Conservation (phyloP, 2,329 filamentous ascomycete species). For the Talaromyces funiculosus region DNA sequence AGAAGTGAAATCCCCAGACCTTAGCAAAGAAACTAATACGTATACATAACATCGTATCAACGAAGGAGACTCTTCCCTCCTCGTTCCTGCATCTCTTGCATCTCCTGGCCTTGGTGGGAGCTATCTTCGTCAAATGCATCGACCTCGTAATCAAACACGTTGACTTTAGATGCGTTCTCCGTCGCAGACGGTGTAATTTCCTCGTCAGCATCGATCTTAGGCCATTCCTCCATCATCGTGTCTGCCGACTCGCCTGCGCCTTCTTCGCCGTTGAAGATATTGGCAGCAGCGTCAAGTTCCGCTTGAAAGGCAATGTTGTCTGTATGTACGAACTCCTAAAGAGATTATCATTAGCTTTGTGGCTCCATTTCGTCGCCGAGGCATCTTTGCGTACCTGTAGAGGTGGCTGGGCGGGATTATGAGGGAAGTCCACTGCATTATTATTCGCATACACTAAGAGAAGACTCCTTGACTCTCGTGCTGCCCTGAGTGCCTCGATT, state of each 20-base stretch:
- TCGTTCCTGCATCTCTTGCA: conserved; percentile 31
- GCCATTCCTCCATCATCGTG: conserved; percentile 6
- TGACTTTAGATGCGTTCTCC: conserved; percentile 20
- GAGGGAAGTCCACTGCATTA: conserved; percentile 34
- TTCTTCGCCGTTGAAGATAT: conserved; percentile 12
- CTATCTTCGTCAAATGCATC: conserved; percentile 31
- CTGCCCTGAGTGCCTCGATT: conserved; percentile 51
- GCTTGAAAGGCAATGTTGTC: conserved; percentile 43
- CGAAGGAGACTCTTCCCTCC: conserved; percentile 15
- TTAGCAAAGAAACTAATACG: background rate
- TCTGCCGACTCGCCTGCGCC: conserved; percentile 7
- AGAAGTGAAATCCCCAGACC: background rate
- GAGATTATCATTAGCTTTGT: background rate
- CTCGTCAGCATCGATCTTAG: conserved; percentile 8
- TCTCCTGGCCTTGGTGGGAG: conserved; percentile 28
- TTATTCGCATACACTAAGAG: conserved; percentile 57
- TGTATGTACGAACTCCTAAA: conserved; percentile 43
- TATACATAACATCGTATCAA: conserved; percentile 1
- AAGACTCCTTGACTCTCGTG: conserved; percentile 48
- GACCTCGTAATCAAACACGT: conserved; percentile 37
- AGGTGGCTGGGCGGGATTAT: conserved; percentile 27
- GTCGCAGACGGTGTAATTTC: conserved; percentile 1
- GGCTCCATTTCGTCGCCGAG: background rate
- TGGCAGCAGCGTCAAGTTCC: conserved; percentile 28
- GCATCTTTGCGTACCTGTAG: conserved; percentile 29